Percentiles rank a stretch among this genome's conserved stretches.
These are phyloP conservation scores for Fusarium sulawesiense DNA, from an alignment of 2,329 filamentous ascomycete genomes.

Conservation along the genomic window DNA sequence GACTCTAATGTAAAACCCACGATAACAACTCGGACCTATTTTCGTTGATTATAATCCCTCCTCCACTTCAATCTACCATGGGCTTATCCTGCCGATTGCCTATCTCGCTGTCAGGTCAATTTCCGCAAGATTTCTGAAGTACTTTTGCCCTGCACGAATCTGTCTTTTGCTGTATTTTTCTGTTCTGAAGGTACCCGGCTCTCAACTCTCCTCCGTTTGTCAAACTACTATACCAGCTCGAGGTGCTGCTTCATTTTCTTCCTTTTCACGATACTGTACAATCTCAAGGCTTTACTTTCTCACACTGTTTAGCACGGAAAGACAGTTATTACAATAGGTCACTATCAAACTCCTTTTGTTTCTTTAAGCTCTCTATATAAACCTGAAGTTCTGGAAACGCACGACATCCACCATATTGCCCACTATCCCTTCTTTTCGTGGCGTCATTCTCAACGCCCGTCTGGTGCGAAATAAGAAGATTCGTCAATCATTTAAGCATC, in stretches of 20 bases:
- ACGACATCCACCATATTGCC: slow-evolving; percentile 38
- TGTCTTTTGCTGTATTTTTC: neutral
- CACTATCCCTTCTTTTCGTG: slow-evolving; percentile 26
- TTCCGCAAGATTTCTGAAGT: neutral
- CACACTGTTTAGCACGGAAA: neutral
- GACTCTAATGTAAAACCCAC: slow-evolving; percentile 25
- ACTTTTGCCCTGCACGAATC: neutral
- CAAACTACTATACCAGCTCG: neutral
- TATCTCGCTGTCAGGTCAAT: slow-evolving; percentile 23
- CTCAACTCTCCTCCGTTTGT: neutral
- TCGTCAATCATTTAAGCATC: slow-evolving; percentile 45
- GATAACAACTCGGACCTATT: slow-evolving; percentile 44
- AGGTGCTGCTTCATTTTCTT: neutral
- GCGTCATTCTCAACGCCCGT: slow-evolving; percentile 25
- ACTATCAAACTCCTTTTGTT: slow-evolving; percentile 24
- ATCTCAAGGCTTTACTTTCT: neutral
- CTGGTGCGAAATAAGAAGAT: slow-evolving; percentile 18
- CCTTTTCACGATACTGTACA: neutral
- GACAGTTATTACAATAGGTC: neutral
- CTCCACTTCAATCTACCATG: slow-evolving; percentile 3
- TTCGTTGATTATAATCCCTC: slow-evolving; percentile 7
- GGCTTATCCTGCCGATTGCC: neutral
- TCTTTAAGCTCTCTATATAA: slow-evolving; percentile 40
- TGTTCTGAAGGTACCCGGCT: neutral
- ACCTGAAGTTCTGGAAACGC: slow-evolving; percentile 31